Evolutionary conservation across 176 grass and related monocot species (phyloP).

Genomic region (Oryza meridionalis): DNA sequence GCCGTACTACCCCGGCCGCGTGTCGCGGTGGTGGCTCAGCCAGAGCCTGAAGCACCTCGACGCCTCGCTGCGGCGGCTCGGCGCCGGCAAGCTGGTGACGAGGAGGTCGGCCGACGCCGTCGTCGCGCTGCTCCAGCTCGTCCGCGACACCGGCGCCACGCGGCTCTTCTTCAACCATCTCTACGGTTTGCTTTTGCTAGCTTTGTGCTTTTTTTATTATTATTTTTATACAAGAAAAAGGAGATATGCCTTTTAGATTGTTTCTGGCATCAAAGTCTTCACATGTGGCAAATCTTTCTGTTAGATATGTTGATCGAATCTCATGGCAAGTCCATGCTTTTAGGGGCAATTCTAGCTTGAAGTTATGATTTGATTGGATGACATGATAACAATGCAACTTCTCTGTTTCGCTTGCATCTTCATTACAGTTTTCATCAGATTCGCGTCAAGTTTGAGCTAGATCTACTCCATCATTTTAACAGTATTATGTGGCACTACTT

Average conservation of each 20-base stretch:
- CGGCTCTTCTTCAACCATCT: conserved; percentile 97
- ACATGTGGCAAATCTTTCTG: not conserved
- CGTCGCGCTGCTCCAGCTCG: conserved; percentile 70
- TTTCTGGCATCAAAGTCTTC: conserved; percentile 1
- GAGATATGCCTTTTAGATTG: not conserved
- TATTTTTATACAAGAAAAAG: conserved; percentile 10
- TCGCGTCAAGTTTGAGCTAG: conserved; percentile 32
- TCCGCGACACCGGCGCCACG: conserved; percentile 68
- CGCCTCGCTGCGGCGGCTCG: conserved; percentile 72
- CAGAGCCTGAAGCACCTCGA: conserved; percentile 81
- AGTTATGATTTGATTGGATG: not conserved
- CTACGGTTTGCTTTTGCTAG: conserved; percentile 40
- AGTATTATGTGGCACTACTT: not conserved
- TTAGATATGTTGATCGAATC: not conserved
- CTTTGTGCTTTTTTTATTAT: not conserved
- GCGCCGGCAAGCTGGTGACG: conserved; percentile 67
- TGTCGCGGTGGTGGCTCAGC: conserved; percentile 90
- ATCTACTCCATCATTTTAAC: conserved; percentile 1
- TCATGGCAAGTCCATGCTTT: not conserved
- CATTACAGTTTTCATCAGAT: conserved; percentile 14
- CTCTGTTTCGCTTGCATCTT: conserved; percentile 1
- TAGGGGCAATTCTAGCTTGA: conserved; percentile 8
- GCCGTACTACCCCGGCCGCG: conserved; percentile 65
- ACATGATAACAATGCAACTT: conserved; percentile 22
- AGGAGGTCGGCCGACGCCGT: conserved; percentile 64